These are phyloP conservation scores for Aspergillus fumigatus DNA, from an alignment of 2,329 filamentous ascomycete species.

Conservation along the genomic window DNA sequence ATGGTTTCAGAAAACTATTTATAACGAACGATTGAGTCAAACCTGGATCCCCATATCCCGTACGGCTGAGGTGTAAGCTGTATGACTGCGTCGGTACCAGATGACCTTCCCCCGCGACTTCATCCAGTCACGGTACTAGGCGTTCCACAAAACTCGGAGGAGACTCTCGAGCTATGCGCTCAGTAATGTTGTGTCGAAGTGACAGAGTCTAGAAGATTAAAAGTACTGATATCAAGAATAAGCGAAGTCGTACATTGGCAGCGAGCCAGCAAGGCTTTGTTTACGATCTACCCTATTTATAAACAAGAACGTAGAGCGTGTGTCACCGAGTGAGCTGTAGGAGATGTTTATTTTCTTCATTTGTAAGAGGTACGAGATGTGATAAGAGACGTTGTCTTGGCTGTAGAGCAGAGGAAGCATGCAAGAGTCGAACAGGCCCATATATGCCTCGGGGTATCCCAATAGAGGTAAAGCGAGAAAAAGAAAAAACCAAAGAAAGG, in stretches of 20 bases:
- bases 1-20: neutral
- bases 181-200: neutral
- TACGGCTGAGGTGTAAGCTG: slow-evolving; percentile 1
- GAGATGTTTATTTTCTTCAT: neutral
- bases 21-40: neutral
- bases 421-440: slow-evolving; percentile 2
- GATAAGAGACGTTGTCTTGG: neutral
- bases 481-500: neutral
- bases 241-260: neutral
- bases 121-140: slow-evolving; percentile 11
- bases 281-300: neutral
- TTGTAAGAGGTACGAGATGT: neutral
- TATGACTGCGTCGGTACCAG: slow-evolving; percentile 16
- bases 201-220: neutral
- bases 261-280: neutral
- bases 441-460: slow-evolving; percentile 29
- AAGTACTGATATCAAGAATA: neutral
- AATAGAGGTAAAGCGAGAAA: slow-evolving; percentile 1
- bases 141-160: neutral
- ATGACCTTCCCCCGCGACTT: slow-evolving; percentile 26
- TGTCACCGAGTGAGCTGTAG: neutral
- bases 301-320: neutral
- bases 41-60: slow-evolving; percentile 6
- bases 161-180: neutral
- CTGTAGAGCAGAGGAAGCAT: slow-evolving; percentile 2